Evolutionary conservation across 1,284 basidiomycete genomes (phyloP), one percentile per base, ranked within the genome.

Genomic region (Hymenochaete sp.): DNA sequence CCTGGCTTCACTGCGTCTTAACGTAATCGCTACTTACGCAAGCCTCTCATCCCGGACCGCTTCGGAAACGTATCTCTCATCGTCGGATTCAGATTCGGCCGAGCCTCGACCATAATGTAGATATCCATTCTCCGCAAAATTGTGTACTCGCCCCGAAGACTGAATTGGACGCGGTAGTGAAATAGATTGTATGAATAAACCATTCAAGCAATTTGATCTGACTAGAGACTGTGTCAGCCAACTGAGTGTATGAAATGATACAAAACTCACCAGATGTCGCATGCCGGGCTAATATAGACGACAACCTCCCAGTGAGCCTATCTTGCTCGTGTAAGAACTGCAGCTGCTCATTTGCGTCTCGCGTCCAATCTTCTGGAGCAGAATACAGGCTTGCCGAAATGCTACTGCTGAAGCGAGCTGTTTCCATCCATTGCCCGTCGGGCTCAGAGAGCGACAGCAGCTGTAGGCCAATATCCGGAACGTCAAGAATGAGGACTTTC

Each of bases 321-420:
- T 95, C 92, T 60, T 95, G 84, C 36, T 69, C 66, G n/a, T 64
- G 62, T 14, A 95, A 58, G 58, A 89, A 95, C 7, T 68, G 63
- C 9, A 70, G 64, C 59, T 95, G 92, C 3, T 58, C 59, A 27
- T 61, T 55, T 1, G 75, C 76, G 25, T 65, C 61, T 25, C 70
- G 62, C 49, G 64, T 63, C 77, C 79, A 85, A 0, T 74, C 77
- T 22, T 59, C 53, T 2, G 83, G 80, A 3, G 79, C 71, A 31
- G 70, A 69, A 59, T 89, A 92, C 2, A 81, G 66, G 54, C 93
- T 89, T 14, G 88, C 41, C 39, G 71, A 68, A 1, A 73, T 56
- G 52, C 86, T 84, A 0, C 75, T 63, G 6, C 62, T 57, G 2
- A 82, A 27, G 11, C 70, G 65, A 4, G 71, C 77, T 19, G 80